Conservation (phyloP, 441 rosid species). For the Adansonia madagascariensis region DNA sequence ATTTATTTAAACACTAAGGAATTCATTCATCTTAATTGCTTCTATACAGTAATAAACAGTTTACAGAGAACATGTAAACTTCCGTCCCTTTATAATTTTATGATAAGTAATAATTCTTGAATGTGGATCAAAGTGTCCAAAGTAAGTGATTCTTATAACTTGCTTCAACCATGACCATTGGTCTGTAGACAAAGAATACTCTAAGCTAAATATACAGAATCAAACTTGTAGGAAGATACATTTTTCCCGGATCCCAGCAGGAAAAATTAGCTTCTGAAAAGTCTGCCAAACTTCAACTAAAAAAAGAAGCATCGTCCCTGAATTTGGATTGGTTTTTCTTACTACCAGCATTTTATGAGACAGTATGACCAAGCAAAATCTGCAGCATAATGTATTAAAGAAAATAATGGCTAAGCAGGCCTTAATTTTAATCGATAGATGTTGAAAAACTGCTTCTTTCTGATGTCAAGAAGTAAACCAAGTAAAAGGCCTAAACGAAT, state of each 20-base stretch:
- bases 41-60: background rate
- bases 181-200: constrained; percentile 1
- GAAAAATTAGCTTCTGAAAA: background rate
- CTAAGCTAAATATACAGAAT: background rate
- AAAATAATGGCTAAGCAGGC: background rate
- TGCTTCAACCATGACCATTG: background rate
- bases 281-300: background rate
- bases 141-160: background rate
- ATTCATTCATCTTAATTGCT: background rate
- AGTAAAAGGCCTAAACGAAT: constrained; percentile 1
- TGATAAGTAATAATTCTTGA: background rate
- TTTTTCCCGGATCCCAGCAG: background rate
- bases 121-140: background rate
- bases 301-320: background rate
- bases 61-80: background rate
- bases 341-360: background rate
- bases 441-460: constrained; percentile 4
- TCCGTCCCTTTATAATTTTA: background rate
- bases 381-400: background rate
- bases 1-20: background rate
- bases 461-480: background rate
- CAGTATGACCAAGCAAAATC: background rate
- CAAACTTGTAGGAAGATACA: constrained; percentile 3
- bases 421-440: background rate
- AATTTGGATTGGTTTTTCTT: constrained; percentile 7